phyloP scores from a whole-genome alignment of 2,329 filamentous ascomycete genomes.

The Tolypocladium capitatum region DNA sequence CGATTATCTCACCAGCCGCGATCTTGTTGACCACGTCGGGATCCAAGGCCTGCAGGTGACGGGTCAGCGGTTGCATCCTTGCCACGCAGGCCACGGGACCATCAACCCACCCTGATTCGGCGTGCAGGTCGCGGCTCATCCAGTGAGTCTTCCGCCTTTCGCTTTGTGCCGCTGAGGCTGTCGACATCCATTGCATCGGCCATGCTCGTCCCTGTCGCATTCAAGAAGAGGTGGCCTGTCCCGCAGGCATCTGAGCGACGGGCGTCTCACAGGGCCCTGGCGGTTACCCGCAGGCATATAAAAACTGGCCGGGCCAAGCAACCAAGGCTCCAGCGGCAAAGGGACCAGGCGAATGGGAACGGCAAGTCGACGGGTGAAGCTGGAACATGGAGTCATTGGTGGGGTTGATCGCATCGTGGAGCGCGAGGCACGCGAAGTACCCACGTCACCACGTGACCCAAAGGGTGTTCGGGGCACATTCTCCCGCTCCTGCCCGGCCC shows the following conservation, averaged over 20 bases:
- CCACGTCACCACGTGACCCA: slow-evolving; percentile 6
- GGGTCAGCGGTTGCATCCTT: background rate
- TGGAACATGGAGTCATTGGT: background rate
- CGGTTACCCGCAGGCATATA: background rate
- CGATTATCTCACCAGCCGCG: slow-evolving; percentile 94
- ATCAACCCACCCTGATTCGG: slow-evolving; percentile 33
- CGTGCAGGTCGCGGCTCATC: slow-evolving; percentile 27
- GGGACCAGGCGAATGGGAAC: background rate
- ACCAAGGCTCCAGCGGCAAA: background rate
- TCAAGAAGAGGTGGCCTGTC: background rate
- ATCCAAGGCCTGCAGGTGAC: slow-evolving; percentile 56
- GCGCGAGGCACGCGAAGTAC: background rate
- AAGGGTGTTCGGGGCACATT: background rate
- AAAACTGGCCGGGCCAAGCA: background rate
- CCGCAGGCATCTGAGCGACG: background rate
- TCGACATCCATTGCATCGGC: slow-evolving; percentile 32
- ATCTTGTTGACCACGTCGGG: slow-evolving; percentile 97
- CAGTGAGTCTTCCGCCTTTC: slow-evolving; percentile 29
- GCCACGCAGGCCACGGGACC: background rate
- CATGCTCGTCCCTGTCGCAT: slow-evolving; percentile 10
- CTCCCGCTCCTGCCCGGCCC: background rate
- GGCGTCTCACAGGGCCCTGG: background rate
- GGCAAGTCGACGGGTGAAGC: background rate
- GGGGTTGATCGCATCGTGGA: background rate
- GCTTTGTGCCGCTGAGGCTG: slow-evolving; percentile 27